phyloP scores from a whole-genome alignment of 345 rosid species.

The Bruguiera sexangula region DNA sequence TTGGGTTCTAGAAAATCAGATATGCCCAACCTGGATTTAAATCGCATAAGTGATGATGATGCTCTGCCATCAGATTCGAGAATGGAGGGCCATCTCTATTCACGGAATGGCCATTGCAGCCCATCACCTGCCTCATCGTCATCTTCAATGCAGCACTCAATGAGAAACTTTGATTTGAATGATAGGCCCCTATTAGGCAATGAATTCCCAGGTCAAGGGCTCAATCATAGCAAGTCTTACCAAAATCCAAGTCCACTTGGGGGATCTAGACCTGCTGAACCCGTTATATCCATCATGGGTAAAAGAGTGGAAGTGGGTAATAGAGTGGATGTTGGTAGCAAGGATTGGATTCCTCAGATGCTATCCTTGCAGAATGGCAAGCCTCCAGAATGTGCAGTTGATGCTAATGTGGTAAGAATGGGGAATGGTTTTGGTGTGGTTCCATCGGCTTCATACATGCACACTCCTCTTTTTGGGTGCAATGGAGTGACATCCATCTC shows the following conservation, averaged over 20 bases:
- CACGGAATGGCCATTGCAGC: conserved; percentile 54
- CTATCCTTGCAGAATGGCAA: conserved; percentile 59
- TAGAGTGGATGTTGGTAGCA: conserved; percentile 42
- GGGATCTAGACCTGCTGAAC: conserved; percentile 48
- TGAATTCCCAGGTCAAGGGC: conserved; percentile 52
- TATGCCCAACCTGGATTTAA: conserved; percentile 74
- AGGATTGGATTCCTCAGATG: conserved; percentile 43
- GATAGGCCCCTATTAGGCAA: conserved; percentile 57
- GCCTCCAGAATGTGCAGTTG: conserved; percentile 43
- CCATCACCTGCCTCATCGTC: conserved; percentile 79
- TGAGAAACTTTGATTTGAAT: conserved; percentile 85
- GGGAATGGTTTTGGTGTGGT: conserved; percentile 57
- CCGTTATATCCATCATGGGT: conserved; percentile 71
- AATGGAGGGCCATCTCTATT: conserved; percentile 46
- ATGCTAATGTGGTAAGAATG: conserved; percentile 42
- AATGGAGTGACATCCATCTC: conserved; percentile 52
- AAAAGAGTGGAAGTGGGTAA: conserved; percentile 45
- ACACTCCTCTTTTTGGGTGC: conserved; percentile 58
- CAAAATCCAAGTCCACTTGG: conserved; percentile 38
- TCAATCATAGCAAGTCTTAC: conserved; percentile 30
- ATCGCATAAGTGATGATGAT: conserved; percentile 61
- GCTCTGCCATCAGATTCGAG: conserved; percentile 43
- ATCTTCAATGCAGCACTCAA: conserved; percentile 56
- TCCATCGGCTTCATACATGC: conserved; percentile 48
- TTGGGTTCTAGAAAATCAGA: conserved; percentile 51